Evolutionary conservation across 2,329 filamentous ascomycete species (phyloP), one percentile per base, ranked within the genome.

Genomic region (Pseudopyrenochaeta lycopersici): DNA sequence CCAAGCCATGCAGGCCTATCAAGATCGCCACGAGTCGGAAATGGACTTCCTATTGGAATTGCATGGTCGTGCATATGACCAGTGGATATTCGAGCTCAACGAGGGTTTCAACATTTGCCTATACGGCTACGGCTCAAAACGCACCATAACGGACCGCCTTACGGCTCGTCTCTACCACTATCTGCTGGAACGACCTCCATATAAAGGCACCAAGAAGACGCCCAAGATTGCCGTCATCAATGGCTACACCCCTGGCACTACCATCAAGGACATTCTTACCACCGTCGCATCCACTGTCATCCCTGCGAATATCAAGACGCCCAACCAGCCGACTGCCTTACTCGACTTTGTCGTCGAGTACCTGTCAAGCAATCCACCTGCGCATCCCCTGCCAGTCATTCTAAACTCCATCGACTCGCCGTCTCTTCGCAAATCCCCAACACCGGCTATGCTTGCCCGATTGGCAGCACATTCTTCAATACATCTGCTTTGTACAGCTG

Each of bases 91-190:
- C 72, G 95, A 99, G 78, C 84, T 98, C 14, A 82, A 87, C 4
- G 87, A 97, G 72, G 88, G 88, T 18, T 98, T 97, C 80, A 92
- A 91, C 67, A 81, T 98, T 46, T 97, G 95, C 71, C 51, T 68
- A 38, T 97, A 96, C 72, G 95, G 95, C 27, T 96, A 92, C 72
- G 95, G 95, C 1, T 96, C 92, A 2, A 99, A 99, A 76, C 84
- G 90, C 30, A 78, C 81, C 2, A 84, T 98, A 1, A 81, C 94
- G 9, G 86, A 88, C 54, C 82, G 85, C 38, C 96, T 97, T 72
- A 92, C 91, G 0, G 84, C 86, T 50, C 85, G 91, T 73, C 69
- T 90, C 12, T 85, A 91, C 67, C 76, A 82, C 46, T 75, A 71
- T n/a, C 57, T 74, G 31, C 32, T 63, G 29, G 47, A 60, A 60